Conservation (phyloP, 2,329 filamentous ascomycete genomes). For the Cercospora berteroae region DNA sequence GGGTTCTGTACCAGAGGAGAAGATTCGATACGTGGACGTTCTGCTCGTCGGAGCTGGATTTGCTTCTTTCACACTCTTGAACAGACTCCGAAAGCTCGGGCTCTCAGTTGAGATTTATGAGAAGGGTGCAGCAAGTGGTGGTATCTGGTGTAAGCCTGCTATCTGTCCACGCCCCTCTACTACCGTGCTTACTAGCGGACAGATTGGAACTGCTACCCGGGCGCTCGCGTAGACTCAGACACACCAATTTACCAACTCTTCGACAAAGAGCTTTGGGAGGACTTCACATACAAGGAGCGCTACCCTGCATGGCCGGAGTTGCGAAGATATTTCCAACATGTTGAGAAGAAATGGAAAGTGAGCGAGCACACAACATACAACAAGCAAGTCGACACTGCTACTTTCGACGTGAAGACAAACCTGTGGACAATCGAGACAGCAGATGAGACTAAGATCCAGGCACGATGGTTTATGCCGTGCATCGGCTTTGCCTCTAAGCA, state of each 20-base stretch:
- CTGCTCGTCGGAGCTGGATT: slow-evolving; percentile 27
- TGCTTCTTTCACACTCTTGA: slow-evolving; percentile 25
- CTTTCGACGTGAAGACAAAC: slow-evolving; percentile 51
- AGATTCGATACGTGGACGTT: slow-evolving; percentile 26
- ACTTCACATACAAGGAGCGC: slow-evolving; percentile 53
- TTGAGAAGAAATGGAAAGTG: slow-evolving; percentile 55
- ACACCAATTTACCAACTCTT: slow-evolving; percentile 35
- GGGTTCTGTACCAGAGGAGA: slow-evolving; percentile 30
- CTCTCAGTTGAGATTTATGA: slow-evolving; percentile 38
- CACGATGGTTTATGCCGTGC: slow-evolving; percentile 55
- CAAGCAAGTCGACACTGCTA: slow-evolving; percentile 53
- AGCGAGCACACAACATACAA: slow-evolving; percentile 58
- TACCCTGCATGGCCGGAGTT: slow-evolving; percentile 48
- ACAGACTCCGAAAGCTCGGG: slow-evolving; percentile 38
- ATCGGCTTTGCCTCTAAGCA: slow-evolving; percentile 60
- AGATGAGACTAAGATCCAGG: slow-evolving; percentile 52
- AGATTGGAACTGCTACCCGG: slow-evolving; percentile 35
- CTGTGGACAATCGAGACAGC: slow-evolving; percentile 54
- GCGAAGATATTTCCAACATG: slow-evolving; percentile 58
- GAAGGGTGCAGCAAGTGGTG: slow-evolving; percentile 37
- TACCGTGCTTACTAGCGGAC: not conserved
- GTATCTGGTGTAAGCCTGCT: slow-evolving; percentile 35
- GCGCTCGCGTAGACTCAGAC: slow-evolving; percentile 48
- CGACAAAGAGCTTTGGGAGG: slow-evolving; percentile 39
- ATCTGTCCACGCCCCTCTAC: too few relatives aligned